These are phyloP conservation scores for Russula olivacea DNA, from an alignment of 768 basidiomycete genomes.

Conservation along the genomic window DNA sequence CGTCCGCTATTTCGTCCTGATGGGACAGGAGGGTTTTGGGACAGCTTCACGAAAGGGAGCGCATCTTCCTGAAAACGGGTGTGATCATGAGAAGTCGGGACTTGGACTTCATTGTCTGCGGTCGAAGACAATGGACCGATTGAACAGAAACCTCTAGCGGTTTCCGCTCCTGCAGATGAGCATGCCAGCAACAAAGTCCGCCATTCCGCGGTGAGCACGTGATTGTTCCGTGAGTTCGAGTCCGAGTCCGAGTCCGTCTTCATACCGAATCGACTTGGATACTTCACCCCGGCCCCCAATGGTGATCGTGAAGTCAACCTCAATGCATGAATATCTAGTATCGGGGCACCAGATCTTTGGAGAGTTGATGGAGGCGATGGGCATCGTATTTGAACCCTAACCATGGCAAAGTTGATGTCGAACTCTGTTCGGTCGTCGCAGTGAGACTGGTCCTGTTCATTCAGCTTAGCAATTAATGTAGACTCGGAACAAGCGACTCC, in stretches of 20 bases:
- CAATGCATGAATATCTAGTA: slow-evolving; percentile 58
- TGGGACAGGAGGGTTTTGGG: background rate
- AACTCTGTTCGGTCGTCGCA: slow-evolving; percentile 24
- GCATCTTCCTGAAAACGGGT: slow-evolving; percentile 14
- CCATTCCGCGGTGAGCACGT: slow-evolving; percentile 39
- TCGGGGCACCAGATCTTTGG: slow-evolving; percentile 61
- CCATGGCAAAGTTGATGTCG: slow-evolving; percentile 43
- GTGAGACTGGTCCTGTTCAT: background rate
- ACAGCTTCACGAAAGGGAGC: background rate
- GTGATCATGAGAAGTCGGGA: slow-evolving; percentile 5
- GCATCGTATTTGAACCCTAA: slow-evolving; percentile 65
- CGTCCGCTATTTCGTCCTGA: background rate
- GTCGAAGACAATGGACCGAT: slow-evolving; percentile 39
- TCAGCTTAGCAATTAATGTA: background rate
- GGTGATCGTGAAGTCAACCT: slow-evolving; percentile 31
- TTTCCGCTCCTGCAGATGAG: slow-evolving; percentile 36
- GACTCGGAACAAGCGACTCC: background rate
- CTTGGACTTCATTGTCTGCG: slow-evolving; percentile 6
- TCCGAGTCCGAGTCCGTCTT: slow-evolving; percentile 19
- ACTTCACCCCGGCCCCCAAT: slow-evolving; percentile 19
- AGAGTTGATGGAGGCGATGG: slow-evolving; percentile 45
- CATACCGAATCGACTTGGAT: background rate
- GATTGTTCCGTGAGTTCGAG: slow-evolving; percentile 14
- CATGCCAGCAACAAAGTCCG: slow-evolving; percentile 46
- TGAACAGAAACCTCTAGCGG: slow-evolving; percentile 45